Percentiles rank a stretch among this genome's conserved stretches.
Evolutionary conservation across 257 asterid species (phyloP).

Genomic region (Fraxinus americana): DNA sequence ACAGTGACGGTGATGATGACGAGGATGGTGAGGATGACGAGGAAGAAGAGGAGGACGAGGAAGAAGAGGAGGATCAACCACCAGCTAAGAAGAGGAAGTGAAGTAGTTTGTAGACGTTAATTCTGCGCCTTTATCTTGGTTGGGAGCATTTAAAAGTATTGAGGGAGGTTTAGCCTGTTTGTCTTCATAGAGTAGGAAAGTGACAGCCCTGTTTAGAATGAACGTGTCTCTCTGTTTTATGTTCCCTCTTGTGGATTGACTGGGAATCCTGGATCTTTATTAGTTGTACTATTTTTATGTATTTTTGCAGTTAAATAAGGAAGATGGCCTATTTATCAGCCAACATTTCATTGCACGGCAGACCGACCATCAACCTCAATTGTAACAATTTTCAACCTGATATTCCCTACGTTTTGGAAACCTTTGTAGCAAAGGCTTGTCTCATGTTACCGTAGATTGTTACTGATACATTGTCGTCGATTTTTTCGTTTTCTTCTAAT

Average conservation of each 20-base stretch:
- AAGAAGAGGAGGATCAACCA: constrained; percentile 78
- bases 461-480: no score
- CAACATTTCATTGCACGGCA: not conserved
- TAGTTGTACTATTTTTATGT: not conserved
- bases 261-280: not conserved
- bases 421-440: not conserved
- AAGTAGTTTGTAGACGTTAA: constrained; percentile 34
- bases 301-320: not conserved
- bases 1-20: not conserved
- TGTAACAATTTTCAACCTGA: not conserved
- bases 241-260: constrained; percentile 15
- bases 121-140: constrained; percentile 36
- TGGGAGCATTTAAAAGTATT: constrained; percentile 58
- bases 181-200: constrained; percentile 50
- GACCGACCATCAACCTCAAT: not conserved
- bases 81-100: constrained; percentile 89
- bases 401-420: not conserved
- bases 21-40: constrained; percentile 40
- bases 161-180: constrained; percentile 38
- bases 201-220: constrained; percentile 38
- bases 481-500: not conserved
- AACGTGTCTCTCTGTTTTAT: constrained; percentile 37
- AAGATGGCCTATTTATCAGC: not conserved
- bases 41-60: constrained; percentile 39
- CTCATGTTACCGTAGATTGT: not conserved